Evolutionary conservation across 495 filamentous ascomycete genomes (phyloP).

Genomic region (Hyaloscypha finlandica): DNA sequence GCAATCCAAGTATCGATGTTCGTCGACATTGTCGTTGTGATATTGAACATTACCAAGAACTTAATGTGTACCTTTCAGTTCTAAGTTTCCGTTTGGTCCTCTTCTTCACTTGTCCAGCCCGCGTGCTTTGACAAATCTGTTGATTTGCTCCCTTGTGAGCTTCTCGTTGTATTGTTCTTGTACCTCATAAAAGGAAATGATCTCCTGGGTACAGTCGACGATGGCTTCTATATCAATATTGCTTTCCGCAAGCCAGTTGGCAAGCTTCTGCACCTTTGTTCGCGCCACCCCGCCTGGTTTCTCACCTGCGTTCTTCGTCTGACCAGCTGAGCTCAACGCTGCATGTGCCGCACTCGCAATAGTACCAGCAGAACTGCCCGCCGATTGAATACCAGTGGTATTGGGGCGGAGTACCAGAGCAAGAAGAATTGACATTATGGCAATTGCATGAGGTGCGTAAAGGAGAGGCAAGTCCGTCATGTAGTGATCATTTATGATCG

Average conservation of each 20-base stretch:
- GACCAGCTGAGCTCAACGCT: conserved; percentile 26
- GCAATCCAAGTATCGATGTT: no score
- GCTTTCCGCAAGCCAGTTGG: conserved; percentile 88
- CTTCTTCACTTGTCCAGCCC: conserved; percentile 68
- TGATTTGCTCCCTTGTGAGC: conserved; percentile 62
- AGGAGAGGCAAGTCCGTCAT: conserved; percentile 90
- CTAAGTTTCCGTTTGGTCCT: neutral
- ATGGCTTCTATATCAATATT: conserved; percentile 89
- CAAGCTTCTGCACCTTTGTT: conserved; percentile 70
- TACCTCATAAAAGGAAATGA: conserved; percentile 92
- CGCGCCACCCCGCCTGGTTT: conserved; percentile 17
- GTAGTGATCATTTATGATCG: conserved; percentile 94
- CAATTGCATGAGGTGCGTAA: conserved; percentile 86
- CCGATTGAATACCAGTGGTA: conserved; percentile 27
- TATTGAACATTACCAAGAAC: no score
- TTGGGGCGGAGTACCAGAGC: conserved; percentile 74
- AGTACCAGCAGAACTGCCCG: conserved; percentile 32
- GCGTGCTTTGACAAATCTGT: conserved; percentile 79
- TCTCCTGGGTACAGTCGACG: conserved; percentile 91
- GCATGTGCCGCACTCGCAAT: conserved; percentile 36
- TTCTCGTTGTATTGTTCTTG: conserved; percentile 92
- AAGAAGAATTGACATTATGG: conserved; percentile 85
- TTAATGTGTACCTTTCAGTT: neutral
- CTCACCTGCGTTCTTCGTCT: conserved; percentile 22
- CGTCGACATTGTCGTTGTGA: no score